Evolutionary conservation across 2,329 filamentous ascomycete species (phyloP).

Genomic region (Byssochlamys sp.): DNA sequence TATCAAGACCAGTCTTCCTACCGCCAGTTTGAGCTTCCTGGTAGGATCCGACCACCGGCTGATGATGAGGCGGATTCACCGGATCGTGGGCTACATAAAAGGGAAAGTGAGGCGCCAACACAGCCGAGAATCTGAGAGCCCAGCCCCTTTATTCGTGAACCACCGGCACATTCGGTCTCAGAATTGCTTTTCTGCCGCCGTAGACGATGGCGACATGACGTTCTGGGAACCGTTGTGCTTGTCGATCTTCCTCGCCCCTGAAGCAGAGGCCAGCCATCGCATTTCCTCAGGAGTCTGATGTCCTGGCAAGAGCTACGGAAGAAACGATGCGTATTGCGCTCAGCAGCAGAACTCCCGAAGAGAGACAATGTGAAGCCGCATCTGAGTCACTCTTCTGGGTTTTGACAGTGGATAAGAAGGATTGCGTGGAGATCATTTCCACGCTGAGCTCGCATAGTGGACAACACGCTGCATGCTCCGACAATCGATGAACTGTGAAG

Average conservation of each 20-base stretch:
- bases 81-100: background rate
- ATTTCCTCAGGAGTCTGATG: background rate
- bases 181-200: slow-evolving; percentile 1
- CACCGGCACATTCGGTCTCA: background rate
- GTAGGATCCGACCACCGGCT: background rate
- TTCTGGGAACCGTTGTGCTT: background rate
- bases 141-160: slow-evolving; percentile 5
- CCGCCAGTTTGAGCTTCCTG: background rate
- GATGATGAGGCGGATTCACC: background rate
- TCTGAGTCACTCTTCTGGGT: background rate
- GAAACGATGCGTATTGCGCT: background rate
- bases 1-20: background rate
- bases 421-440: background rate
- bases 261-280: background rate
- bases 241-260: background rate
- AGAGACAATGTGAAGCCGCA: background rate
- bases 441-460: background rate
- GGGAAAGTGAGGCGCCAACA: slow-evolving; percentile 16
- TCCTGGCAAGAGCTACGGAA: background rate
- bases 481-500: background rate
- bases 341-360: background rate
- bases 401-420: background rate
- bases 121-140: background rate
- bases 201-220: background rate
- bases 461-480: background rate